Evolutionary conservation across 352 stramenopile species (phyloP), one percentile per base, ranked within the genome.

Genomic region (Globisporangium ultimum): DNA sequence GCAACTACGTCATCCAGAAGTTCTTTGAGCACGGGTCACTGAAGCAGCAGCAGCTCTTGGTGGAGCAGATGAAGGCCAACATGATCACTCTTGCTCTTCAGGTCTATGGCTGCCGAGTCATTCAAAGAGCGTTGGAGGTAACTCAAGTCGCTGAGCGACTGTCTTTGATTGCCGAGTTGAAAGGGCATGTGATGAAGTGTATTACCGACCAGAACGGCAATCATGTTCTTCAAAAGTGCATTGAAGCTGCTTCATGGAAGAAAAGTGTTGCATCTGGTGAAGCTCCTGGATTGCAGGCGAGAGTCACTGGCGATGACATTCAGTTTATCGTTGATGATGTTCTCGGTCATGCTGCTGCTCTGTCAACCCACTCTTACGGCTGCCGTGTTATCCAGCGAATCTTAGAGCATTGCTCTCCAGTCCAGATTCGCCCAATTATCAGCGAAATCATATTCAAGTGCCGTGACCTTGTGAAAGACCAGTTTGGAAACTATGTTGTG

Each of bases 401-500:
- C 41, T 69, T 99, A 43, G 97, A 99, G 74, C 94, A 98, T 56
- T 98, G 92, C 50, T 86, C 92, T 4, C 80, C 91, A 22, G 72
- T 74, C 11, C 91, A 98, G 67, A 98, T 98, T 51, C 84, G 75
- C 10, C 76, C 81, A n/a, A 90, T 98, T 24, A 67, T 99, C 38
- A 88, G 96, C 69, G 89, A 98, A 61, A 98, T 99, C 55, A 87
- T 95, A 18, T 79, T 79, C 61, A 88, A 89, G 55, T 97, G 86
- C 60, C 80, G 75, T n/a, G 84, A 90, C 18, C 70, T 95, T 40
- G 83, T 93, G 28, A 90, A 93, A 75, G 96, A 99, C 69, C 96
- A 99, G 68, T 99, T 99, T 72, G 97, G 97, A 11, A 99, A 99
- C 76, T 99, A 99, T 65, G 97, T 99, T 8, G 98, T 99, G 58